Conservation (phyloP, 2,329 filamentous ascomycete genomes). For the Ophiostoma ips region DNA sequence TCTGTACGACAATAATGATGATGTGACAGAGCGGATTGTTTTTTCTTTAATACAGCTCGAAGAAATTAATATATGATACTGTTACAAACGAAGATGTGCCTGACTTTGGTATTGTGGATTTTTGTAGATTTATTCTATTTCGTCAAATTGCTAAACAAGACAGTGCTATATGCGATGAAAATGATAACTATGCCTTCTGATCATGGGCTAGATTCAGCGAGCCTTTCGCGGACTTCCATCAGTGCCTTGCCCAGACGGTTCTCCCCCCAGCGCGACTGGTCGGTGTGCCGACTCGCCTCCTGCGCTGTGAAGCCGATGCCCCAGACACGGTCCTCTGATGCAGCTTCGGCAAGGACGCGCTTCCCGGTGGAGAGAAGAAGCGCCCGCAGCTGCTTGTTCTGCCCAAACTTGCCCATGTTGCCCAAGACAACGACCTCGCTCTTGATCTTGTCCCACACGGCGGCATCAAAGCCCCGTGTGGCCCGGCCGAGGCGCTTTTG, state of each 20-base stretch:
- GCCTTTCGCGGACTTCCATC: slow-evolving; percentile 35
- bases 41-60: no score
- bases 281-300: slow-evolving; percentile 27
- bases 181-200: no score
- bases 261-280: slow-evolving; percentile 41
- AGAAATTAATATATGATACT: no score
- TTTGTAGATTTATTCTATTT: no score
- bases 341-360: slow-evolving; percentile 47
- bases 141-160: no score
- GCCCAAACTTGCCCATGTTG: slow-evolving; percentile 45
- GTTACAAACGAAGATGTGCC: no score
- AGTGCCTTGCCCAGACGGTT: slow-evolving; percentile 51
- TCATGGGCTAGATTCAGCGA: no score
- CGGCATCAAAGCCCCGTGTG: slow-evolving; percentile 4
- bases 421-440: slow-evolving; percentile 42
- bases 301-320: slow-evolving; percentile 45
- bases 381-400: not conserved
- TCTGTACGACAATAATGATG: no score
- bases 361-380: slow-evolving; percentile 43
- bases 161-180: no score
- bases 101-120: no score
- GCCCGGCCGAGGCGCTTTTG: slow-evolving; percentile 8
- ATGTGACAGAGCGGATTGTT: no score
- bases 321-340: slow-evolving; percentile 49
- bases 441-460: slow-evolving; percentile 10